Evolutionary conservation across 768 basidiomycete species (phyloP).

Genomic region (Gloeopeniophorella convolvens): DNA sequence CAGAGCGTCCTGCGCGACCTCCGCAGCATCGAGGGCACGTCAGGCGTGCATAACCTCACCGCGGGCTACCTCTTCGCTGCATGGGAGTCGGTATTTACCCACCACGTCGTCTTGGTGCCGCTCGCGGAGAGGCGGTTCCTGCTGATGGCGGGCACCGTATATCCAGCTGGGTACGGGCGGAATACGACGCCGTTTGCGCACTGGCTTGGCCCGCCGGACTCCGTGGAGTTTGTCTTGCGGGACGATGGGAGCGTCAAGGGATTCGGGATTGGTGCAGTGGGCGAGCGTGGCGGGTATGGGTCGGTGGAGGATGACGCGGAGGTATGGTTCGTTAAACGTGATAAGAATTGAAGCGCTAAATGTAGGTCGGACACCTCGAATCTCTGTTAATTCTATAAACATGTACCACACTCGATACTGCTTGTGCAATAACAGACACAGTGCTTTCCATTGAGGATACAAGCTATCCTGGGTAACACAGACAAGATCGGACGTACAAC

Average conservation of each 20-base stretch:
- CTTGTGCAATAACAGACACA: no score
- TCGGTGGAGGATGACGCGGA: background rate
- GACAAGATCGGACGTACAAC: no score
- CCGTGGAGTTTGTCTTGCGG: background rate
- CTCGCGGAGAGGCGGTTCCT: background rate
- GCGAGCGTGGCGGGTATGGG: background rate
- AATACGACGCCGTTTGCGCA: conserved; percentile 7
- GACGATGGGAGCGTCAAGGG: background rate
- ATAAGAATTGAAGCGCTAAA: no score
- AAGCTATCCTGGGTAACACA: no score
- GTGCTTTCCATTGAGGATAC: no score
- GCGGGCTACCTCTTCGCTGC: background rate
- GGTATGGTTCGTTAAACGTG: conserved; percentile 6
- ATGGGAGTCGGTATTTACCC: background rate
- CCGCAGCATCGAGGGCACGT: background rate
- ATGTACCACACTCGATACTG: no score
- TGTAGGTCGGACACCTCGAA: no score
- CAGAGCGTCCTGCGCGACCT: conserved; percentile 1
- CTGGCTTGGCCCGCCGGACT: background rate
- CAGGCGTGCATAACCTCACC: no score
- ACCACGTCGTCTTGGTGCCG: background rate
- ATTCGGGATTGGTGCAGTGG: background rate
- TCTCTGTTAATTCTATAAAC: no score
- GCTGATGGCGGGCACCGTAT: background rate
- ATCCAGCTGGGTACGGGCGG: conserved; percentile 11